Conservation (phyloP, 2,329 filamentous ascomycete species). For the Trichoderma afroharzianum region DNA sequence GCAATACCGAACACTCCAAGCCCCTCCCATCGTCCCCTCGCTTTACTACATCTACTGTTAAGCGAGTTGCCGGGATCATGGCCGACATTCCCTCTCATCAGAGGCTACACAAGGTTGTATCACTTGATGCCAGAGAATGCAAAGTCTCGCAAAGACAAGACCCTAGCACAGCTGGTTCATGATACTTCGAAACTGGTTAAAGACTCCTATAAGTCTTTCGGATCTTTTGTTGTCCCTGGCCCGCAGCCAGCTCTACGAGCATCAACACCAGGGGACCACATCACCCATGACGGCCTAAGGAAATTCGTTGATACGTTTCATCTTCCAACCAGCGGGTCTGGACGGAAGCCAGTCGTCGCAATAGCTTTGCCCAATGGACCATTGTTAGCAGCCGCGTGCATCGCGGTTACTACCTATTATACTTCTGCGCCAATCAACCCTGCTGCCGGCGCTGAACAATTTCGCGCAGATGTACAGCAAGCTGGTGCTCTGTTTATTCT, state of each 20-base stretch:
- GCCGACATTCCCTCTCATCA: slow-evolving; percentile 30
- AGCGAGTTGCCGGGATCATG: slow-evolving; percentile 27
- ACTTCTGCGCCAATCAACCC: slow-evolving; percentile 51
- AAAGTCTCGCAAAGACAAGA: slow-evolving; percentile 27
- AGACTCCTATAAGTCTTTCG: slow-evolving; percentile 36
- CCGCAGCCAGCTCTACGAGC: slow-evolving; percentile 29
- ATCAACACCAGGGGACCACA: slow-evolving; percentile 24
- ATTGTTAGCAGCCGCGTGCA: slow-evolving; percentile 46
- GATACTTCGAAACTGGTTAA: slow-evolving; percentile 27
- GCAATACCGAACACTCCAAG: slow-evolving; percentile 22
- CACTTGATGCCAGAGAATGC: slow-evolving; percentile 35
- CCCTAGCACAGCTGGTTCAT: slow-evolving; percentile 20
- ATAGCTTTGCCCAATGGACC: slow-evolving; percentile 53
- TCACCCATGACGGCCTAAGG: slow-evolving; percentile 32
- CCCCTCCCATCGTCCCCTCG: slow-evolving; percentile 26
- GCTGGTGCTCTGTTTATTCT: slow-evolving; percentile 45
- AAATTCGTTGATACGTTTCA: slow-evolving; percentile 33
- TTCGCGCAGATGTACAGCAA: slow-evolving; percentile 47
- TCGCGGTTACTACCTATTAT: slow-evolving; percentile 49
- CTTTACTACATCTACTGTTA: slow-evolving; percentile 26
- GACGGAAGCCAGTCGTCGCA: slow-evolving; percentile 42
- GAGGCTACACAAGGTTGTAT: slow-evolving; percentile 34
- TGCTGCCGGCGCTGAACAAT: slow-evolving; percentile 46
- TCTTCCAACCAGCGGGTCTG: slow-evolving; percentile 24
- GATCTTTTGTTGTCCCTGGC: slow-evolving; percentile 32